These are phyloP conservation scores for Vitis hybrid DNA, from an alignment of 177 flowering plant species.

Conservation along the genomic window DNA sequence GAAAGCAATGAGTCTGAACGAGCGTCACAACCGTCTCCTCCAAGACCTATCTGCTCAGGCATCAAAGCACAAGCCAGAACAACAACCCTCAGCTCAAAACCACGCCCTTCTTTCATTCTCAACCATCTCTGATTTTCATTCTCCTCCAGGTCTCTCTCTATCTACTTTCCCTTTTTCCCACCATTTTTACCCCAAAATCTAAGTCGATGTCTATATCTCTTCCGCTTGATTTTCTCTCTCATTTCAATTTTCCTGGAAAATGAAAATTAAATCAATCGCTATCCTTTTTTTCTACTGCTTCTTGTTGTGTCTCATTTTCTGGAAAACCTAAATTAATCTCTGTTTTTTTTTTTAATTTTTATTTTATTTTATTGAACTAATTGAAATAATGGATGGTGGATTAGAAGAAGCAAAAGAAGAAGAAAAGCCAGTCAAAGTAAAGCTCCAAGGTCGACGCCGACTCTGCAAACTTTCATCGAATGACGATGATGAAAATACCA, in stretches of 20 bases:
- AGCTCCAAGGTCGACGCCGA: slow-evolving; percentile 50
- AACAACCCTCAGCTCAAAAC: slow-evolving; percentile 14
- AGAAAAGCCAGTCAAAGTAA: slow-evolving; percentile 36
- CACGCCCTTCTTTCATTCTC: not conserved
- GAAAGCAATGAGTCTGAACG: slow-evolving; percentile 54
- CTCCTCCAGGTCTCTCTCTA: slow-evolving; percentile 21
- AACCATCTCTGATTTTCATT: slow-evolving; percentile 33
- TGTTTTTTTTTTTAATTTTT: too few relatives aligned
- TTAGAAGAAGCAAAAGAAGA: slow-evolving; percentile 8
- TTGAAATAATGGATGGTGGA: too few relatives aligned
- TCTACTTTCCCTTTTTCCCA: not conserved
- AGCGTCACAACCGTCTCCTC: slow-evolving; percentile 52
- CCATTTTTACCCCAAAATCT: not conserved
- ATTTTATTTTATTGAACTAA: too few relatives aligned
- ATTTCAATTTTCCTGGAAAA: too few relatives aligned
- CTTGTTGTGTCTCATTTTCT: too few relatives aligned
- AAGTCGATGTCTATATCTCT: too few relatives aligned
- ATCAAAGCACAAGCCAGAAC: too few relatives aligned
- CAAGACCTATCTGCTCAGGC: slow-evolving; percentile 36
- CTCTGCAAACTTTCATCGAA: slow-evolving; percentile 42
- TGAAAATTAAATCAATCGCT: too few relatives aligned
- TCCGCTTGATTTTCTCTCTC: too few relatives aligned
- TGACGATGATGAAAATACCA: slow-evolving; percentile 7
- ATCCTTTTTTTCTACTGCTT: too few relatives aligned
- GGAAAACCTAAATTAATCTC: too few relatives aligned